These are phyloP conservation scores for Monosporozyma aerobia DNA, from an alignment of 805 yeast species.

Conservation along the genomic window DNA sequence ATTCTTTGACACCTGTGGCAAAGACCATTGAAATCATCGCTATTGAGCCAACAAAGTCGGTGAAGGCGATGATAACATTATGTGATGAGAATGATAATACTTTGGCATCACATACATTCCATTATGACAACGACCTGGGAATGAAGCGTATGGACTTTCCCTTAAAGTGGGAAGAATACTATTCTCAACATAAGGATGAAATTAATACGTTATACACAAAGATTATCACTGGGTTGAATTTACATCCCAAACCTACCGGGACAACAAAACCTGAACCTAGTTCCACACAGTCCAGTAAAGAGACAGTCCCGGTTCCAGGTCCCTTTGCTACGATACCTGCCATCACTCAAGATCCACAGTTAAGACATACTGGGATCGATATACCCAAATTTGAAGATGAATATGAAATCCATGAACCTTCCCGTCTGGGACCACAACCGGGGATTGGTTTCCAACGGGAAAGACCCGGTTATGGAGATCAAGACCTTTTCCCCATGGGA, in stretches of 20 bases:
- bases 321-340: neutral
- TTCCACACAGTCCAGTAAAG: neutral
- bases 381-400: slow-evolving; percentile 31
- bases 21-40: neutral
- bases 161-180: neutral
- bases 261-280: neutral
- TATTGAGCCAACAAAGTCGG: neutral
- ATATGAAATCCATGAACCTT: slow-evolving; percentile 14
- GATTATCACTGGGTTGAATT: neutral
- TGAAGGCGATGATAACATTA: slow-evolving; percentile 1
- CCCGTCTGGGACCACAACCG: slow-evolving; percentile 1
- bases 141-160: neutral
- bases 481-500: slow-evolving; percentile 30
- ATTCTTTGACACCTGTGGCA: neutral
- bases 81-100: neutral
- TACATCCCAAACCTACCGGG: neutral
- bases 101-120: neutral
- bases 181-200: neutral
- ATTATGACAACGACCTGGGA: neutral
- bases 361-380: slow-evolving; percentile 5
- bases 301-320: neutral
- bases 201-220: neutral
- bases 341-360: neutral
- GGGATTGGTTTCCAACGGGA: slow-evolving; percentile 4
- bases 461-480: slow-evolving; percentile 24